Evolutionary conservation across 2,329 filamentous ascomycete species (phyloP).

Genomic region (Xylariaceae sp.): DNA sequence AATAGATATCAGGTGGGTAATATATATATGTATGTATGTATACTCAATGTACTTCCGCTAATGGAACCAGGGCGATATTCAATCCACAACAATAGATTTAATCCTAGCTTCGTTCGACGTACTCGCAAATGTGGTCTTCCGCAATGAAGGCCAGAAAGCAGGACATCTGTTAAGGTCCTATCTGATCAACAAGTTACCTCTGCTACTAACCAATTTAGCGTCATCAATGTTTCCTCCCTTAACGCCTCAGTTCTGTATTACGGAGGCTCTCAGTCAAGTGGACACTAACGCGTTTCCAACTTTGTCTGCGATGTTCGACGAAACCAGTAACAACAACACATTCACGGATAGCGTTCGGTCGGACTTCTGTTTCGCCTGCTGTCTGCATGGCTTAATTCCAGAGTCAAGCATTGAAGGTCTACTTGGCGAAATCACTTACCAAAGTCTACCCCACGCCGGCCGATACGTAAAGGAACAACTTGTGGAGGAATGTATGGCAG

Average conservation of each 20-base stretch:
- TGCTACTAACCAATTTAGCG: constrained; percentile 56
- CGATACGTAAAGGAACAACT: constrained; percentile 79
- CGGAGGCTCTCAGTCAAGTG: constrained; percentile 75
- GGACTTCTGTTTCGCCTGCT: constrained; percentile 89
- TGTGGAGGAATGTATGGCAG: constrained; percentile 74
- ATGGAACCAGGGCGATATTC: constrained; percentile 67
- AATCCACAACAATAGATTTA: constrained; percentile 77
- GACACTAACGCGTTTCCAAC: constrained; percentile 76
- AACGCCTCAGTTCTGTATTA: constrained; percentile 70
- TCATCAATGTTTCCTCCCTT: constrained; percentile 74
- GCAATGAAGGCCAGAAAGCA: constrained; percentile 55
- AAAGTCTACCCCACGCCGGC: constrained; percentile 72
- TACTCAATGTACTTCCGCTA: constrained; percentile 26
- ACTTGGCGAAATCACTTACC: constrained; percentile 81
- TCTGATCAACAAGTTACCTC: constrained; percentile 69
- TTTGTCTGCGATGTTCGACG: constrained; percentile 61
- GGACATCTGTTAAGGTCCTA: constrained; percentile 84
- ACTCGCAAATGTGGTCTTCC: constrained; percentile 82
- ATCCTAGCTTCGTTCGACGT: constrained; percentile 89
- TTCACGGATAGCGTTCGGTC: constrained; percentile 63
- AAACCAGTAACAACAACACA: constrained; percentile 58
- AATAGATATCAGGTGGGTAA: constrained; percentile 77
- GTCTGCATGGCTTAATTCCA: constrained; percentile 81
- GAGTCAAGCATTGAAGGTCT: constrained; percentile 77
- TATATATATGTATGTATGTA: too few relatives aligned